Conservation (phyloP, 208 protist species). For the Sergeia podlipaevii region DNA sequence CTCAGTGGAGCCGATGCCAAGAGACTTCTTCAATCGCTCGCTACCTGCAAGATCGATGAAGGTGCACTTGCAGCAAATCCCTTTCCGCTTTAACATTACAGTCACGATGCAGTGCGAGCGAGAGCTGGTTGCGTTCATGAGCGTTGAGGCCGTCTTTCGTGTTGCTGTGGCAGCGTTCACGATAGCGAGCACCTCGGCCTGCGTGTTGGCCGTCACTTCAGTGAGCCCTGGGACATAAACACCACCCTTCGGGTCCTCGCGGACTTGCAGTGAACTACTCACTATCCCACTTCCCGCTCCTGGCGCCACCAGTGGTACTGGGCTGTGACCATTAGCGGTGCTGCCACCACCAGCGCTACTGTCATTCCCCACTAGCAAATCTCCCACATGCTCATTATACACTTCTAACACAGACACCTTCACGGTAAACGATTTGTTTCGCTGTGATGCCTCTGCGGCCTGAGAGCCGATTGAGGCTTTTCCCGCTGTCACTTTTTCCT, state of each 20-base stretch:
- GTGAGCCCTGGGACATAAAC: conserved; percentile 81
- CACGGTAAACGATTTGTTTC: conserved; percentile 14
- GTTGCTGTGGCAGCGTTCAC: conserved; percentile 83
- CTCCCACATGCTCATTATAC: conserved; percentile 92
- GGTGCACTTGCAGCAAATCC: conserved; percentile 67
- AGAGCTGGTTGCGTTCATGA: conserved; percentile 91
- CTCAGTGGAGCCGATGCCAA: conserved; percentile 17
- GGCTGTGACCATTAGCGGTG: not conserved
- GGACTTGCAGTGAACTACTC: conserved; percentile 46
- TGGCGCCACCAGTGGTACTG: not conserved
- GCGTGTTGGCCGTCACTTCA: conserved; percentile 52
- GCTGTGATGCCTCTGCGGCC: not conserved
- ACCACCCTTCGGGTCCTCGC: conserved; percentile 77
- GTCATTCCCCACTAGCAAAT: conserved; percentile 52
- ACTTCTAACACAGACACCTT: conserved; percentile 88
- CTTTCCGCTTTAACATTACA: conserved; percentile 63
- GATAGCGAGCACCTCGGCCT: conserved; percentile 61
- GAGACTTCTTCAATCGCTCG: conserved; percentile 88
- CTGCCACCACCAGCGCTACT: not conserved
- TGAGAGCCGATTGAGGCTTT: not conserved
- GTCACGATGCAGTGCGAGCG: conserved; percentile 93
- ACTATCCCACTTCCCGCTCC: not conserved
- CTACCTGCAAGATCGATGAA: conserved; percentile 95
- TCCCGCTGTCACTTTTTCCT: conserved; percentile 7
- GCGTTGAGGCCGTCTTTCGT: conserved; percentile 90